Evolutionary conservation across 192 early-diverging fungal species (phyloP).

Genomic region (Coemansia sp.): DNA sequence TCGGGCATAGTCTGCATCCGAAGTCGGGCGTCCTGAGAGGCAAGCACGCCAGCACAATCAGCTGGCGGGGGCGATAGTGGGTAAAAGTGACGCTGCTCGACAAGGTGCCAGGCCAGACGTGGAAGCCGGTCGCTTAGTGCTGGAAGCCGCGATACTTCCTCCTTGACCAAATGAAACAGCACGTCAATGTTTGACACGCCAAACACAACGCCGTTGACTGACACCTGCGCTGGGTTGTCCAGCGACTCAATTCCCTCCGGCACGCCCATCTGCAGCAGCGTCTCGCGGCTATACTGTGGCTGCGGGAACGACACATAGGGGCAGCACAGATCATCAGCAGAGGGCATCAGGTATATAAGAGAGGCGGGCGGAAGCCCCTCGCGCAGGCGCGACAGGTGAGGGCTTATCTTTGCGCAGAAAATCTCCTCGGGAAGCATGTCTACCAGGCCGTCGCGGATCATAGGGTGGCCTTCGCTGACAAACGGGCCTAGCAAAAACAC

Average conservation of each 20-base stretch:
- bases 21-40: slow-evolving; percentile 37
- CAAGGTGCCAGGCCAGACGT: slow-evolving; percentile 70
- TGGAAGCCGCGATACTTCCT: slow-evolving; percentile 62
- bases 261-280: slow-evolving; percentile 26
- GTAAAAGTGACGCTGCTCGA: slow-evolving; percentile 81
- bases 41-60: slow-evolving; percentile 34
- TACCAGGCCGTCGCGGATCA: slow-evolving; percentile 54
- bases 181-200: slow-evolving; percentile 75
- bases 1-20: slow-evolving; percentile 69
- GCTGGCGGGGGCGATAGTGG: slow-evolving; percentile 73
- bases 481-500: slow-evolving; percentile 82
- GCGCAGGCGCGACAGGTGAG: slow-evolving; percentile 57
- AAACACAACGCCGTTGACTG: slow-evolving; percentile 80
- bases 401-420: slow-evolving; percentile 63
- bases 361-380: slow-evolving; percentile 47
- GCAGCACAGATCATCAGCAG: slow-evolving; percentile 69
- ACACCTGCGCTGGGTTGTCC: slow-evolving; percentile 82
- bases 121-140: slow-evolving; percentile 62
- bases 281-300: slow-evolving; percentile 60
- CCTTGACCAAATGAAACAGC: slow-evolving; percentile 66
- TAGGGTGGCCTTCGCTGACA: slow-evolving; percentile 60
- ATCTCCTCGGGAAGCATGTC: slow-evolving; percentile 61
- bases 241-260: slow-evolving; percentile 40
- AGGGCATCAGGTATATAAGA: slow-evolving; percentile 70
- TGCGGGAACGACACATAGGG: slow-evolving; percentile 82